Evolutionary conservation across 345 rosid genomes (phyloP), one percentile per base, ranked within the genome.

Genomic region (Bruguiera gymnorhiza): DNA sequence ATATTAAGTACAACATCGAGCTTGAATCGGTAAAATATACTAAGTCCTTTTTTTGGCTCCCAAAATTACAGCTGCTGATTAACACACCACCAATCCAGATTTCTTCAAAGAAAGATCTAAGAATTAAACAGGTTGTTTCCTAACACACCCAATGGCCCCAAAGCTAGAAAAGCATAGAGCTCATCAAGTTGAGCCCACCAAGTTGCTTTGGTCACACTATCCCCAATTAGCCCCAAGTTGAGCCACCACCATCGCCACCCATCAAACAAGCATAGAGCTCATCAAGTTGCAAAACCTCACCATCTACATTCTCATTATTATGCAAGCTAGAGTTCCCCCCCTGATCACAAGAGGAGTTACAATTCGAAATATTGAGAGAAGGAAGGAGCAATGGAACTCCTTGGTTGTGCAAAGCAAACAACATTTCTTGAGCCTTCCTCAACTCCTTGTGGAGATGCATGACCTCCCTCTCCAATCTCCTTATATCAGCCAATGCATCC

Each of bases 241-340:
- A 78, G 67, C 83, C 86, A 62, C 70, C 54, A 24, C 71, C 48
- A 19, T 18, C 66, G 16, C 68, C 72, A 60, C 83, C 81, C 71
- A 88, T 66, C 60, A 88, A 80, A 71, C 89, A 83, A 73, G 91
- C 89, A 64, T 85, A 89, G 19, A 89, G 87, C 72, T 93, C 97
- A 57, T 90, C 89, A n/a, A 85, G 69, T 32, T 72, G 86, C 78
- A 86, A 59, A 36, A 66, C 80, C 70, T 81, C 83, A 65, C 76
- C 77, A 24, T 73, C 48, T 8, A 37, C 57, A 1, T 66, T 70
- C 23, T 74, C 78, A 36, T 65, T 26, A 6, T 61, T 60, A 51
- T 75, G 77, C 59, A 75, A 65, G 73, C 76, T 68, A 9, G 75
- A 72, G 77, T 69, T 72, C 6, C 79, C 83, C 21, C 74, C 78